phyloP scores from a whole-genome alignment of 1,284 basidiomycete species.

The Amylostereum chailletii region DNA sequence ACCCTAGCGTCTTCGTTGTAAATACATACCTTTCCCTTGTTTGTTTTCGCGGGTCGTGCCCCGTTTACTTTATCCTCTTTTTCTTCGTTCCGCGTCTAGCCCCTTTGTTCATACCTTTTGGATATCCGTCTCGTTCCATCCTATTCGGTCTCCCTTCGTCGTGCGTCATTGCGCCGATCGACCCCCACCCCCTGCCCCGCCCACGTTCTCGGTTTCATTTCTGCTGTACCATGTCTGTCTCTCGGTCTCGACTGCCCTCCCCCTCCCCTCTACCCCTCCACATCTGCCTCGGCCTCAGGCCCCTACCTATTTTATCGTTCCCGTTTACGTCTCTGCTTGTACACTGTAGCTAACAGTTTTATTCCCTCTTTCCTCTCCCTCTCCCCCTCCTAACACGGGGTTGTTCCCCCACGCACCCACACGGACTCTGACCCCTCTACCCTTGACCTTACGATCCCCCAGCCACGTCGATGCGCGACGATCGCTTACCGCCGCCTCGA shows the following conservation, averaged over 20 bases:
- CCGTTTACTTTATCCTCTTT: conserved; percentile 13
- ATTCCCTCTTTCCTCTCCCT: background rate
- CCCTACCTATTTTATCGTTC: background rate
- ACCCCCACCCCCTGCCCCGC: no score
- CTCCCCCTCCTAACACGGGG: background rate
- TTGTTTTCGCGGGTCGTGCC: conserved; percentile 8
- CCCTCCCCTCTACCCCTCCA: background rate
- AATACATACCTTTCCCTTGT: background rate
- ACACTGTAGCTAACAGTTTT: conserved; percentile 4
- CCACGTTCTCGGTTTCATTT: no score
- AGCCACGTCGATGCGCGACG: no score
- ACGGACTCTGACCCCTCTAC: no score
- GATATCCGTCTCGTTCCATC: conserved; percentile 3
- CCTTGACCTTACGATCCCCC: no score
- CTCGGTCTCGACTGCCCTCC: background rate
- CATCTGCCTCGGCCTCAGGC: background rate
- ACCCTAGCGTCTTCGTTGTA: conserved; percentile 4
- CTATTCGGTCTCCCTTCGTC: conserved; percentile 3
- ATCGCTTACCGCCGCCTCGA: no score
- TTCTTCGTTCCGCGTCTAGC: background rate
- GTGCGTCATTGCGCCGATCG: no score
- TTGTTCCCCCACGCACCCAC: background rate
- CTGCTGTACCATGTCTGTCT: no score
- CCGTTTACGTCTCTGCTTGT: no score
- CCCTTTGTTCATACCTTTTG: background rate